phyloP scores from a whole-genome alignment of 345 rosid genomes.

The Chamaenerion angustifolium region DNA sequence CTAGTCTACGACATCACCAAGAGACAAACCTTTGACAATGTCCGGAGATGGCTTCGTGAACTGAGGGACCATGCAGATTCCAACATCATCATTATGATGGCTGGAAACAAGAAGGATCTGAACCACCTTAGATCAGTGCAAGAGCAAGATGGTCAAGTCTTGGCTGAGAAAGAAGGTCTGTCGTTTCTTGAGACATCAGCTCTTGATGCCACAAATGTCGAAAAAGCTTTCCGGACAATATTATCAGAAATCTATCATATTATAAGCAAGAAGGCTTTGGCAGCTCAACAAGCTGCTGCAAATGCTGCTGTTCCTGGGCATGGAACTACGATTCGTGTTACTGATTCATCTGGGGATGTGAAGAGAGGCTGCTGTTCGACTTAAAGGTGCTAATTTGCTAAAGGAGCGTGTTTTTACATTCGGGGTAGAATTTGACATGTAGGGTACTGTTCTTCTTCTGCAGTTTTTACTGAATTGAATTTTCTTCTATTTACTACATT shows the following conservation, averaged over 20 bases:
- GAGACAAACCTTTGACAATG: slow-evolving; percentile 19
- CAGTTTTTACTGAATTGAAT: neutral
- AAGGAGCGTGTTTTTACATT: slow-evolving; percentile 3
- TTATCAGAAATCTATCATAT: slow-evolving; percentile 16
- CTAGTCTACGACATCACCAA: slow-evolving; percentile 17
- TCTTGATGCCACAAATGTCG: slow-evolving; percentile 13
- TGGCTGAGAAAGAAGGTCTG: slow-evolving; percentile 20
- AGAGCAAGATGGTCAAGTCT: slow-evolving; percentile 13
- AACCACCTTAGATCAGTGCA: slow-evolving; percentile 15
- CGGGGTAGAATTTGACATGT: slow-evolving; percentile 1
- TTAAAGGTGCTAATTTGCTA: slow-evolving; percentile 2
- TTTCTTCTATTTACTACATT: neutral
- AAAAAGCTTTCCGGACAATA: slow-evolving; percentile 15
- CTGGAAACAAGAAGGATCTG: slow-evolving; percentile 16
- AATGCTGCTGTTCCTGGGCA: slow-evolving; percentile 15
- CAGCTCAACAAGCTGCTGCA: slow-evolving; percentile 18
- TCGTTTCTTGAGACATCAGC: slow-evolving; percentile 22
- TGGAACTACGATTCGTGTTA: slow-evolving; percentile 14
- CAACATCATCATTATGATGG: slow-evolving; percentile 18
- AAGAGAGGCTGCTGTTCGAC: slow-evolving; percentile 16
- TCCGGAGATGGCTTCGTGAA: slow-evolving; percentile 21
- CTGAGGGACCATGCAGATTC: slow-evolving; percentile 24
- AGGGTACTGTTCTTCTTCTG: neutral
- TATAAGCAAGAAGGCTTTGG: slow-evolving; percentile 21
- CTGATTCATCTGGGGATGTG: slow-evolving; percentile 11